Conservation (phyloP, 192 early-diverging fungal species). For the Oehlia diaphana region DNA sequence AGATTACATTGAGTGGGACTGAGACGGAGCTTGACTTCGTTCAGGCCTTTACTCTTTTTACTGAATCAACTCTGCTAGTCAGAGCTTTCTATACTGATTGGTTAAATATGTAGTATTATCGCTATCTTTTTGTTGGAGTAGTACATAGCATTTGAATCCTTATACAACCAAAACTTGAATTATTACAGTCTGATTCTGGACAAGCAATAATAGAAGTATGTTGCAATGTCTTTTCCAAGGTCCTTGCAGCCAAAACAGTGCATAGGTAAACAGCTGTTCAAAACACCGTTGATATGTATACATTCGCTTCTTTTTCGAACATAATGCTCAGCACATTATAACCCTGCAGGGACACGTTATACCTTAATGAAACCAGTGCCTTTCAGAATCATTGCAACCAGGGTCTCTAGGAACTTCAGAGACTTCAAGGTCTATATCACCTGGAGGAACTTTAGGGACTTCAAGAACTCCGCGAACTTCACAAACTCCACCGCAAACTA, state of each 20-base stretch:
- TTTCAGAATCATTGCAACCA: slow-evolving; percentile 20
- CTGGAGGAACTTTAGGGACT: not conserved
- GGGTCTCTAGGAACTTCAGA: not conserved
- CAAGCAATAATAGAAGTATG: slow-evolving; percentile 7
- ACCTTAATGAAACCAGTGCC: slow-evolving; percentile 1
- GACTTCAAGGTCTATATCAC: not conserved
- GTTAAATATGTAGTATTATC: slow-evolving; percentile 4
- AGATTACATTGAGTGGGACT: slow-evolving; percentile 16
- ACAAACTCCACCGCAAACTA: not conserved
- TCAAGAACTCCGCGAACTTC: no score
- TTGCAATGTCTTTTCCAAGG: not conserved
- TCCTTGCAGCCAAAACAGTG: not conserved
- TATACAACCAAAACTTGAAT: not conserved
- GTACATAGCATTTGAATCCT: not conserved
- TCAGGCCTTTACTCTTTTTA: slow-evolving; percentile 22
- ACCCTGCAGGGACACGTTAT: slow-evolving; percentile 13
- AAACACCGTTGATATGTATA: slow-evolving; percentile 18
- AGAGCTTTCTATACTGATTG: slow-evolving; percentile 4
- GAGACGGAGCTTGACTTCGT: slow-evolving; percentile 17
- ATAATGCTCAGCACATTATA: not conserved
- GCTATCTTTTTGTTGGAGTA: not conserved
- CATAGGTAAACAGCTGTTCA: slow-evolving; percentile 1
- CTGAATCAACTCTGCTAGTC: slow-evolving; percentile 14
- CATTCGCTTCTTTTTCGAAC: slow-evolving; percentile 15
- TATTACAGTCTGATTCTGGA: not conserved